Percentiles rank a stretch among this genome's conserved stretches.
Conservation (phyloP, 352 stramenopile species). For the Phytopythium chamaehyphon region DNA sequence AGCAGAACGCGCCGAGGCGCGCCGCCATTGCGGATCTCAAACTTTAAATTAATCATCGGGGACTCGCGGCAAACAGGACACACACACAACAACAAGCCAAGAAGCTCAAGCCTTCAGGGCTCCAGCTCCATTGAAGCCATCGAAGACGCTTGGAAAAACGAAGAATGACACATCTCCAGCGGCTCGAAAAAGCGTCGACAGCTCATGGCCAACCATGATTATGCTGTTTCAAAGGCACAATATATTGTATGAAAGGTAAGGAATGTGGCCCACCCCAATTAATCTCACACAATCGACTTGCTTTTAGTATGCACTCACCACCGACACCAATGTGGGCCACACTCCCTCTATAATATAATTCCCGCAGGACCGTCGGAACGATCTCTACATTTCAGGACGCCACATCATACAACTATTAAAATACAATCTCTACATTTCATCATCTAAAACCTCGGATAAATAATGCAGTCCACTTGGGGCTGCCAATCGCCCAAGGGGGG, state of each 20-base stretch:
- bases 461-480: not conserved
- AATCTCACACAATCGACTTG: no score
- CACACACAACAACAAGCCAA: not conserved
- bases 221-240: no score
- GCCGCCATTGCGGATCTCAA: constrained; percentile 75
- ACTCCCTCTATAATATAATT: not conserved
- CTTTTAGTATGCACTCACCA: no score
- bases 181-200: no score
- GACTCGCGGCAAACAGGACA: constrained; percentile 6
- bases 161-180: no score
- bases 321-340: not conserved
- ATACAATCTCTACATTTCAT: not conserved
- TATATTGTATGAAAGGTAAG: no score
- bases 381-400: constrained; percentile 9
- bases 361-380: constrained; percentile 15
- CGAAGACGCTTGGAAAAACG: no score
- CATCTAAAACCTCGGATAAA: not conserved
- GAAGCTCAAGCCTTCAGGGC: no score
- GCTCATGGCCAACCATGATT: no score
- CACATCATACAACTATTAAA: constrained; percentile 9
- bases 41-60: constrained; percentile 82
- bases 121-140: no score
- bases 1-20: constrained; percentile 15
- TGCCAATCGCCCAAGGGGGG: not conserved
- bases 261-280: no score